A percentile compares a stretch with the other conserved stretches of the same genome.
Conservation (phyloP, 345 rosid genomes). For the Raphanus raphanistrum region DNA sequence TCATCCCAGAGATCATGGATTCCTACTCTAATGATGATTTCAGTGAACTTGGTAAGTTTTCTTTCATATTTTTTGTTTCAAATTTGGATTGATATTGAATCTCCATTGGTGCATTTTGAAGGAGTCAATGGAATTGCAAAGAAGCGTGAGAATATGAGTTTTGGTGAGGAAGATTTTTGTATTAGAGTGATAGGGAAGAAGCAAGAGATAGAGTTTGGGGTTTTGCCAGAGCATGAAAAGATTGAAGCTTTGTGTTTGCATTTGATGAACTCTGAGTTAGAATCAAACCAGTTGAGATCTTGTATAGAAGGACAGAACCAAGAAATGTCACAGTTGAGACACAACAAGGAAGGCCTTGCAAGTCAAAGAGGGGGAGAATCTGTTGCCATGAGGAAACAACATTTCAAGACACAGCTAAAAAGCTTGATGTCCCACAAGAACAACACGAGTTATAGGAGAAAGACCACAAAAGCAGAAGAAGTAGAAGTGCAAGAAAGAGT, state of each 20-base stretch:
- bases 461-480: conserved; percentile 41
- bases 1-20: conserved; percentile 43
- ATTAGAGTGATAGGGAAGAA: conserved; percentile 55
- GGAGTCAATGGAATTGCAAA: conserved; percentile 47
- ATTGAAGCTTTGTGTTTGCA: conserved; percentile 56
- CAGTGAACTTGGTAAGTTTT: conserved; percentile 49
- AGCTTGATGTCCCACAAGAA: conserved; percentile 40
- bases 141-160: conserved; percentile 58
- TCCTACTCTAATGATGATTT: conserved; percentile 45
- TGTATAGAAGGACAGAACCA: conserved; percentile 59
- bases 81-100: conserved; percentile 5
- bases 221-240: conserved; percentile 58
- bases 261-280: conserved; percentile 58
- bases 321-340: conserved; percentile 60
- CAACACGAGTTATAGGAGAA: conserved; percentile 38
- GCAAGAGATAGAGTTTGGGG: conserved; percentile 67
- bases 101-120: conserved; percentile 37
- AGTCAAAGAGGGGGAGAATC: conserved; percentile 54
- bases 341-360: conserved; percentile 53
- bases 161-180: conserved; percentile 62
- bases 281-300: conserved; percentile 66
- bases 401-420: conserved; percentile 39
- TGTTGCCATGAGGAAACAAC: conserved; percentile 42
- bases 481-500: conserved; percentile 45
- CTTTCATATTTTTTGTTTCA: conserved; percentile 2